Evolutionary conservation across 2,329 filamentous ascomycete species (phyloP), one percentile per base, ranked within the genome.

Genomic region (Colletotrichum plurivorum): DNA sequence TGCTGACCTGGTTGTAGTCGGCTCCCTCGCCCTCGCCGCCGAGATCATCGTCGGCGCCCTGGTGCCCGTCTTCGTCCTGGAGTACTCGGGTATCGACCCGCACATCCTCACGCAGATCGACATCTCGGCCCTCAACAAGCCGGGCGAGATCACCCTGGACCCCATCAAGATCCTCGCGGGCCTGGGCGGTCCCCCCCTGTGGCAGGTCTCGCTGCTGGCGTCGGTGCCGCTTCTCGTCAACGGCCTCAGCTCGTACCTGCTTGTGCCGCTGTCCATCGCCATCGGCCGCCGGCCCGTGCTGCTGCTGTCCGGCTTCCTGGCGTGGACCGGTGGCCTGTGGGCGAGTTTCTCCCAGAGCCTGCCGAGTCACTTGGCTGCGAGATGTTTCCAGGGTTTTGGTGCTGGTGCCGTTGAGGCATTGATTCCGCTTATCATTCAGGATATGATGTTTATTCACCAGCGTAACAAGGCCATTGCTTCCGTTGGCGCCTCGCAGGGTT

Each of bases 371-470:
- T 63, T 81, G 5, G 77, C 75, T 1, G 79, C 79, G 2, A 69
- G 79, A 9, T 76, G 74, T 20, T 66, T 81, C 15, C 75, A 81
- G 67, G 80, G 78, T 0, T 70, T 82, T 9, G 80, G 79, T 1
- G 78, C 77, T 0, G 79, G 79, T 4, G 75, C 79, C 0, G 77
- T 79, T 16, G 78, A 80, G 67, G 78, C 79, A 1, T 64, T 82
- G 20, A 75, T 82, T 7, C 80, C 80, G 3, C 73, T 82, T 12
- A 78, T 82, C 39, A 75, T 80, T 1, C 79, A 81, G 73, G 80
- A 82, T 48, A 75, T 82, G 46, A 76, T 80, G 51, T 82, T 82
- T 39, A 75, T 81, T 18, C 80, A 82, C 62, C 75, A 82, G 73
- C 75, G 80, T 4, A 79, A 78, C 69, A 73, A 73, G 59, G 79